These are phyloP conservation scores for Geotrichum bryndzae DNA, from an alignment of 1,139 yeast genomes.

Conservation along the genomic window DNA sequence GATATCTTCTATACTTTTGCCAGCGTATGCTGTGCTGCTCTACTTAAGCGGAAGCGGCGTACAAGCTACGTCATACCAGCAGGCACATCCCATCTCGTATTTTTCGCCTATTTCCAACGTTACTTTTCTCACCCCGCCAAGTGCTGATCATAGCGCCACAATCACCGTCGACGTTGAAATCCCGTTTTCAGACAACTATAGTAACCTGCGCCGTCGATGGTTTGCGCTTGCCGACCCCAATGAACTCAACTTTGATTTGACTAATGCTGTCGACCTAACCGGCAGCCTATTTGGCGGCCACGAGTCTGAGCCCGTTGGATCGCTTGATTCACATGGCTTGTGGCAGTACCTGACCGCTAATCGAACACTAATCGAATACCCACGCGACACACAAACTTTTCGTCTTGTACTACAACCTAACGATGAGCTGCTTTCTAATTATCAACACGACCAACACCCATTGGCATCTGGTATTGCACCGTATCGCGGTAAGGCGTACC, in stretches of 20 bases:
- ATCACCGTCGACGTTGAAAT: background rate
- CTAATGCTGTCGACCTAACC: background rate
- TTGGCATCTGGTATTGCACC: background rate
- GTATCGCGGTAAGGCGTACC: constrained; percentile 28
- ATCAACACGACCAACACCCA: background rate
- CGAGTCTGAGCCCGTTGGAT: background rate
- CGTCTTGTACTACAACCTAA: background rate
- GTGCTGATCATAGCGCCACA: background rate
- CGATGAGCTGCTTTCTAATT: background rate
- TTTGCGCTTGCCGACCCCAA: background rate
- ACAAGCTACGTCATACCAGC: background rate
- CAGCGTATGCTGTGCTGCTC: background rate
- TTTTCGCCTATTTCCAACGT: background rate
- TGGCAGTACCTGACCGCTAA: background rate
- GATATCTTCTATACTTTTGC: background rate
- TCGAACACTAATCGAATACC: background rate
- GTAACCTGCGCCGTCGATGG: background rate
- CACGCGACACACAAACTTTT: background rate
- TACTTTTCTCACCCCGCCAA: background rate
- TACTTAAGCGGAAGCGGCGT: background rate
- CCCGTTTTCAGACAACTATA: background rate
- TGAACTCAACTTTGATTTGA: background rate
- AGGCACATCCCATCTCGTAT: background rate
- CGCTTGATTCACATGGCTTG: background rate
- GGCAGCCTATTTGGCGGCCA: background rate